Evolutionary conservation across 1,284 basidiomycete genomes (phyloP), one percentile per base, ranked within the genome.

Genomic region (Leccinum insolens): DNA sequence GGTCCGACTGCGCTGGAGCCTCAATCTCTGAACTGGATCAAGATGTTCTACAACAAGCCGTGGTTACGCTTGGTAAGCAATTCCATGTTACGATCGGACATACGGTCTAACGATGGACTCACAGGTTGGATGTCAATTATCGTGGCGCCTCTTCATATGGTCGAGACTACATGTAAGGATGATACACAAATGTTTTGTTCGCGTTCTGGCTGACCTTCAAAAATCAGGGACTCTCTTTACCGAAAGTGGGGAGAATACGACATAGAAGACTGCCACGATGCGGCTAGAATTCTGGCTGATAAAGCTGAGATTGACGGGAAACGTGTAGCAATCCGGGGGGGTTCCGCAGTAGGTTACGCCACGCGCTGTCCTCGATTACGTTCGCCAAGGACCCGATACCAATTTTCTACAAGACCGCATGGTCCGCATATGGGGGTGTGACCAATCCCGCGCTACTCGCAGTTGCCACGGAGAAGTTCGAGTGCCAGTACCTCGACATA

Each of bases 401-500:
- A 2, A 68, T 12, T 12, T 74, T 61, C 46, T 71, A 66, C 67
- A 76, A 76, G 62, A 57, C 73, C 4, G 70, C 70, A 4, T 85
- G 84, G 4, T 83, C 84, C 0, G 75, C 78, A 12, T 90, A 84
- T 70, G 89, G 89, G 0, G 68, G 73, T 14, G 79, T 91, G n/a
- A 83, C 84, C 1, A 84, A 89, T 69, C 73, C 89, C 9, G 71
- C 71, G 3, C 75, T 75, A 4, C 80, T 91, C 22, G 81, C 78
- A 4, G 77, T 4, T 4, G 80, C 84, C 68, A 86, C 86, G 0
- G 89, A 92, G 76, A 91, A 91, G 73, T 90, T 91, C 61, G 87
- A 90, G 73, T 80, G 80, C 14, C 77, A 78, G 11, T 89, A 89
- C 69, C 71, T 84, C 62, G 77, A 81, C 59, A 81, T 81, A 63